Base-by-base conservation (phyloP, 192 early-diverging fungal species). In the Linnemannia elongata region DNA sequence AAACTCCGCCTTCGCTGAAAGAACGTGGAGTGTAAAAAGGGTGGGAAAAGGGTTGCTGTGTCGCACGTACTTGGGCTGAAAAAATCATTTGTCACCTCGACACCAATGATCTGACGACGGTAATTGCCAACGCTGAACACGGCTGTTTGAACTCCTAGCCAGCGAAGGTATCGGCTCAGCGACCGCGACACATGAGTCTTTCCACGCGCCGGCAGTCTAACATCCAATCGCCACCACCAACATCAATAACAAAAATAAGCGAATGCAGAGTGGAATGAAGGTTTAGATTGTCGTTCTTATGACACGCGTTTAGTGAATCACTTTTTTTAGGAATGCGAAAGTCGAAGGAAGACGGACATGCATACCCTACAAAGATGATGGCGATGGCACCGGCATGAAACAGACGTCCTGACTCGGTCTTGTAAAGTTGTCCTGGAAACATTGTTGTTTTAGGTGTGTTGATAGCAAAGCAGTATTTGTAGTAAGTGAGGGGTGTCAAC, bases 111-210 rank as follows among this genome's bases (percentile, higher is more conserved):
- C 57, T 97, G 91, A 54, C 98, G 93, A 35, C 98, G 94, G 91
- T 99, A 99, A 87, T 98, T 97, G 75, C 97, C 98, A 70, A 99
- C 97, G 82, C 98, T 98, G 88, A 98, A 99, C 33, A 98, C 96
- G 77, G 94, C 91, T 24, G 97, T 94, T 75, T 93, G 93, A 30
- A 99, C 96, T 54, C 99, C 98, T 44, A 99, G 90, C 99, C 99
- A 99, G 77, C 94, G 94, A 83, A 99, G 93, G 91, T 98, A 99
- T 10, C 98, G 95, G 75, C 96, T 92, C 15, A 97, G 90, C 24
- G 95, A 94, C 35, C 94, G 90, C 12, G 96, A 95, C 38, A 97
- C 94, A 81, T 98, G 96, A 5, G 99, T 99, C 81, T 99, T 99
- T 33, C 99, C 98, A 47, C 97, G 92, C 30, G 98, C 97, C 2